phyloP scores from a whole-genome alignment of 192 early-diverging fungal species.

The Kappamyces sp. region DNA sequence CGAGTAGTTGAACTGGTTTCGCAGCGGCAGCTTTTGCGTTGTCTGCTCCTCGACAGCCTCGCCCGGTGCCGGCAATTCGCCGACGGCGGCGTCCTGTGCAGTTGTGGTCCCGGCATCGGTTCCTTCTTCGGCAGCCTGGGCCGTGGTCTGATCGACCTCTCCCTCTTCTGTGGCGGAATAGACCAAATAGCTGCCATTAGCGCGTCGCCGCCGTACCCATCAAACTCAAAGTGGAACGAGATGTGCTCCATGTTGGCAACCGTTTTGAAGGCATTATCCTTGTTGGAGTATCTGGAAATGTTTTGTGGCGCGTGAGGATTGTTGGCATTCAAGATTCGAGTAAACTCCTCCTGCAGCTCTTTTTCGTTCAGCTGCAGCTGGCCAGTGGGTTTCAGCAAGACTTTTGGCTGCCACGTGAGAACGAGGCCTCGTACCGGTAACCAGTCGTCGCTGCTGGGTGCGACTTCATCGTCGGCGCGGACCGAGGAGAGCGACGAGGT shows the following conservation, averaged over 20 bases:
- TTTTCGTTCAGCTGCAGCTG: slow-evolving; percentile 48
- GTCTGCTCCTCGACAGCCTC: slow-evolving; percentile 38
- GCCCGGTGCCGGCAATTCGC: slow-evolving; percentile 9
- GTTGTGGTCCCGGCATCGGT: slow-evolving; percentile 16
- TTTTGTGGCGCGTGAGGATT: slow-evolving; percentile 62
- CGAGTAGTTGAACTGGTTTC: slow-evolving; percentile 62
- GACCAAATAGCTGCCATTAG: slow-evolving; percentile 36
- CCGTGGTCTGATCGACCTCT: slow-evolving; percentile 23
- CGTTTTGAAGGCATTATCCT: slow-evolving; percentile 52
- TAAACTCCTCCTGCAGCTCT: slow-evolving; percentile 57
- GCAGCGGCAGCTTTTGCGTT: slow-evolving; percentile 36
- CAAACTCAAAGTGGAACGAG: slow-evolving; percentile 59
- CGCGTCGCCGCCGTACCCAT: slow-evolving; percentile 33
- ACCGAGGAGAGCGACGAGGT: background rate
- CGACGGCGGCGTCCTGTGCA: slow-evolving; percentile 8
- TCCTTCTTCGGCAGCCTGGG: slow-evolving; percentile 19
- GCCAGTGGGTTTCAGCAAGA: slow-evolving; percentile 50
- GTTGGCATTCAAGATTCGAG: slow-evolving; percentile 60
- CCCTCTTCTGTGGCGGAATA: slow-evolving; percentile 34
- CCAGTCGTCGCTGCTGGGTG: slow-evolving; percentile 41
- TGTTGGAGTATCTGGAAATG: slow-evolving; percentile 54
- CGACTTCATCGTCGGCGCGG: slow-evolving; percentile 20
- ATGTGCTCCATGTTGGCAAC: slow-evolving; percentile 56
- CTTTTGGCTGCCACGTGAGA: slow-evolving; percentile 44
- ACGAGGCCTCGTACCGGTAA: slow-evolving; percentile 36